These are phyloP conservation scores for Sedum album DNA, from an alignment of 164 flowering plant species.

Conservation along the genomic window DNA sequence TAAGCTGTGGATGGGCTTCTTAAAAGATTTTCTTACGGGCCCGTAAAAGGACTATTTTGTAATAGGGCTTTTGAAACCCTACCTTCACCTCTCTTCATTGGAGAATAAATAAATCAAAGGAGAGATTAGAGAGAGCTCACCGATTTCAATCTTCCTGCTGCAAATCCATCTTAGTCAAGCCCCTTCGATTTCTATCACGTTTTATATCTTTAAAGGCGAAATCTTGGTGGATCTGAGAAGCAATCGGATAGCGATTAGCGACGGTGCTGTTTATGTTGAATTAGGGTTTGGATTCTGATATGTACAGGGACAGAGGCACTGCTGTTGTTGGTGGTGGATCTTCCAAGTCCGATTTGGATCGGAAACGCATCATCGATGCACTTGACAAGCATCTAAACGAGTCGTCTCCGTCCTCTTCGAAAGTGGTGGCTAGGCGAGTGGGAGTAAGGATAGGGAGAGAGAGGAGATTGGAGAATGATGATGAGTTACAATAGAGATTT, in stretches of 20 bases:
- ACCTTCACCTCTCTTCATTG: too few species aligned
- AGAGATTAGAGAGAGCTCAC: too few species aligned
- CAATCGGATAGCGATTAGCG: too few species aligned
- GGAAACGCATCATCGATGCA: constrained; percentile 54
- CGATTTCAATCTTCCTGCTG: background rate
- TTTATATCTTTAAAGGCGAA: background rate
- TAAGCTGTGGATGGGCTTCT: too few species aligned
- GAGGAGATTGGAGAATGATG: too few species aligned
- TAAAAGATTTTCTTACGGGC: too few species aligned
- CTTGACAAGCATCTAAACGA: constrained; percentile 60
- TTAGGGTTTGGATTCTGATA: constrained; percentile 3
- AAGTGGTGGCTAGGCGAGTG: constrained; percentile 12
- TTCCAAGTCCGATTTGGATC: constrained; percentile 37
- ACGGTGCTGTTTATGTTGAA: background rate
- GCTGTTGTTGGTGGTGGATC: constrained; percentile 23
- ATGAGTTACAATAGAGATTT: too few species aligned
- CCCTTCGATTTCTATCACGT: background rate
- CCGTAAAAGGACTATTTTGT: too few species aligned
- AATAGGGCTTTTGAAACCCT: too few species aligned
- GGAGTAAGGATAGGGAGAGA: constrained; percentile 20
- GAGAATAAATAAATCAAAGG: too few species aligned
- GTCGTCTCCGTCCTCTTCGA: constrained; percentile 48
- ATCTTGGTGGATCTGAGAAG: background rate
- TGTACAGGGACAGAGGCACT: constrained; percentile 42
- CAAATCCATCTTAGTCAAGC: background rate